phyloP scores from a whole-genome alignment of 2,329 filamentous ascomycete genomes.

The Xylaria sp. region DNA sequence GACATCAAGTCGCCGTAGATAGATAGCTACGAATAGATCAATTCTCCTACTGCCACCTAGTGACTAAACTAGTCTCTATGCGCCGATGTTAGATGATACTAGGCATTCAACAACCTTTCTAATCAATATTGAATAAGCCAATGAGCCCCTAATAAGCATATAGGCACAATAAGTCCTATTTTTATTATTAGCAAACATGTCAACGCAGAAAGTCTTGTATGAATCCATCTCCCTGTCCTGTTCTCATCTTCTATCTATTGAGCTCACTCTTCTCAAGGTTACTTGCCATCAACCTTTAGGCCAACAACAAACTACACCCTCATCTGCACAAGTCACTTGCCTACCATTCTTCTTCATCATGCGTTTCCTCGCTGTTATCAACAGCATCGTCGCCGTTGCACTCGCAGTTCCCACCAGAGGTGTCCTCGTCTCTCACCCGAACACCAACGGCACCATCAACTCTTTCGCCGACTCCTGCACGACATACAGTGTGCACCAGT shows the following conservation, averaged over 20 bases:
- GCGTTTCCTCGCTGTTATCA: constrained; percentile 14
- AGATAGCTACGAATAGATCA: neutral
- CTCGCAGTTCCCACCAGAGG: neutral
- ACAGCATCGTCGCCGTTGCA: neutral
- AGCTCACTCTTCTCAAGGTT: neutral
- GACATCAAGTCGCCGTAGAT: neutral
- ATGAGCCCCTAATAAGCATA: no score
- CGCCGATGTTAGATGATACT: neutral
- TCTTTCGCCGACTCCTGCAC: constrained; percentile 22
- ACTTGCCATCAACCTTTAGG: neutral
- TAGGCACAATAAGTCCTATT: neutral
- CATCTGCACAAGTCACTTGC: neutral
- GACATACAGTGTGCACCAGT: constrained; percentile 1
- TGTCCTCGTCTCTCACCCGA: neutral
- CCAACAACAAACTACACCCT: neutral
- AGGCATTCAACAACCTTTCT: no score
- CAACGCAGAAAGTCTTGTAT: neutral
- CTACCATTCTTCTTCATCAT: constrained; percentile 7
- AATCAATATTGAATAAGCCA: no score
- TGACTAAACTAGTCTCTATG: neutral
- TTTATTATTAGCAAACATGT: neutral
- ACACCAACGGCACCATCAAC: constrained; percentile 15
- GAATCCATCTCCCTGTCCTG: neutral
- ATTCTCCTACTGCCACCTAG: neutral
- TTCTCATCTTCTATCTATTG: neutral